phyloP scores from a whole-genome alignment of 1,139 yeast genomes.

The Yamadazyma siamensis region DNA sequence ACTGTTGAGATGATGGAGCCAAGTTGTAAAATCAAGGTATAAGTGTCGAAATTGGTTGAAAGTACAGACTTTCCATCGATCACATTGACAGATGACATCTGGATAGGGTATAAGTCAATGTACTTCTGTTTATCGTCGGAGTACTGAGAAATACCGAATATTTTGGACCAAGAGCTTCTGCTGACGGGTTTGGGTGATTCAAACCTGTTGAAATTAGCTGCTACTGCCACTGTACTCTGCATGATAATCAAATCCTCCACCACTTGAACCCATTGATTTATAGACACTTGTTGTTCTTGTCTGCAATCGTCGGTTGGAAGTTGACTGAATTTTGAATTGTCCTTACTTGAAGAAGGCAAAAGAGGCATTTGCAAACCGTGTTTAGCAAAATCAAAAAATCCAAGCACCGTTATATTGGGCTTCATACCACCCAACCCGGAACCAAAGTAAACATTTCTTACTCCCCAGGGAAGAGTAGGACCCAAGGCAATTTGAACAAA shows the following conservation, averaged over 20 bases:
- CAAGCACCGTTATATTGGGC: constrained; percentile 90
- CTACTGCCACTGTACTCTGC: constrained; percentile 91
- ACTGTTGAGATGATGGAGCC: constrained; percentile 93
- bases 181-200: constrained; percentile 47
- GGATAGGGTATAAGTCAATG: constrained; percentile 92
- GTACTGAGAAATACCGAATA: constrained; percentile 7
- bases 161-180: constrained; percentile 16
- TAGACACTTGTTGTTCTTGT: constrained; percentile 63
- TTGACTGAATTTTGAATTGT: constrained; percentile 16
- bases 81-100: constrained; percentile 81
- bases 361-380: constrained; percentile 35
- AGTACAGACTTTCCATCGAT: constrained; percentile 67
- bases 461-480: constrained; percentile 93
- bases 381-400: constrained; percentile 67
- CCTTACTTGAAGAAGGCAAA: constrained; percentile 14
- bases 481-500: constrained; percentile 91
- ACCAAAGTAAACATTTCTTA: constrained; percentile 82
- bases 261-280: constrained; percentile 87
- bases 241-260: constrained; percentile 89
- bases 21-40: constrained; percentile 83
- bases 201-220: constrained; percentile 73
- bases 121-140: constrained; percentile 25
- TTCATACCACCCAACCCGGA: constrained; percentile 97
- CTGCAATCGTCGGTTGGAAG: constrained; percentile 84
- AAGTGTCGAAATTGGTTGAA: constrained; percentile 91